A percentile compares a stretch with the other conserved stretches of the same genome.
Evolutionary conservation across 73 alveolate genomes (phyloP).

Genomic region (Blepharisma stoltei): DNA sequence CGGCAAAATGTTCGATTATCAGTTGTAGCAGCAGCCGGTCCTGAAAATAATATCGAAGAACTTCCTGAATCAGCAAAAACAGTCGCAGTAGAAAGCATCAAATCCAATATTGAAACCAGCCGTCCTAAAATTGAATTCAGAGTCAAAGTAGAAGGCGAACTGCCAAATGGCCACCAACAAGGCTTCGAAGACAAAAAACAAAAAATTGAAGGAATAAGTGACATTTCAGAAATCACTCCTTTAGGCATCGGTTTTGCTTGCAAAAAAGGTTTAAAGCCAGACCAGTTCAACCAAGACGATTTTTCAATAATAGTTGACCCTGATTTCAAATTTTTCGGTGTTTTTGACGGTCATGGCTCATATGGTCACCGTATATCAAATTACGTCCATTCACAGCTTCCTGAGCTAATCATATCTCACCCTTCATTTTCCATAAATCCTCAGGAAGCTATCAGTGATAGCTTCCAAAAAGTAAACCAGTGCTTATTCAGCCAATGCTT

Average conservation of each 20-base stretch:
- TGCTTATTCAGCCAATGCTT: no score
- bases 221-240: not conserved
- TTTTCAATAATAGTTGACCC: not conserved
- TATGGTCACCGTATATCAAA: slow-evolving; percentile 17
- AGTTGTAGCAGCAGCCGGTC: no score
- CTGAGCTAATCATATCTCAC: slow-evolving; percentile 40
- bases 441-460: no score
- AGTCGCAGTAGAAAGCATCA: no score
- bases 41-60: no score
- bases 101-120: no score
- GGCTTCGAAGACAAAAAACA: not conserved
- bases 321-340: not conserved
- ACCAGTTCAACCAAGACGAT: slow-evolving; percentile 16
- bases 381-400: not conserved
- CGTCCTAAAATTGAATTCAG: no score
- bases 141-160: no score
- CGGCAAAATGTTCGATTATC: no score
- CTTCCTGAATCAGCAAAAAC: no score
- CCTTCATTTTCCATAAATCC: slow-evolving; percentile 17
- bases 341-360: slow-evolving; percentile 31
- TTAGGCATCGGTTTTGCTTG: slow-evolving; percentile 10
- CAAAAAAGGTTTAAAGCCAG: slow-evolving; percentile 28
- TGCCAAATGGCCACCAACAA: not conserved
- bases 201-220: not conserved
- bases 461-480: no score